Base-by-base conservation (phyloP, 2,329 filamentous ascomycete species). In the Anisogramma anomala region DNA sequence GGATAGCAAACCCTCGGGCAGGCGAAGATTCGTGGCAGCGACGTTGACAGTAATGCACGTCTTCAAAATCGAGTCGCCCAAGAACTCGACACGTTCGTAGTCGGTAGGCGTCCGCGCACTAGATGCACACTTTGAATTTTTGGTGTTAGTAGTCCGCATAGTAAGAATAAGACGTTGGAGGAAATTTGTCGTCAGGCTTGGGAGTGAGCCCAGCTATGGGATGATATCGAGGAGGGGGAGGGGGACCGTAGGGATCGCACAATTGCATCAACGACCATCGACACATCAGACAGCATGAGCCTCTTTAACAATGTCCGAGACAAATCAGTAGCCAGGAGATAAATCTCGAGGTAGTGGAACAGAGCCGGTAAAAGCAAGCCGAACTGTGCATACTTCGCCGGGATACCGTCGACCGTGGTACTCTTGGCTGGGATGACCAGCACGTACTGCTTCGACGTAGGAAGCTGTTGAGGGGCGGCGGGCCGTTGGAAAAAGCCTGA, bases 41-140 rank as follows among this genome's bases (percentile, higher is more conserved):
- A 39, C 3, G 15, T 25, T 35, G 18, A 28, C 17, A 9, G 13
- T 55, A 17, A 82, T 70, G 34, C 74, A 76, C 42, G 81, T 74
- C 53, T 96, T 96, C 27, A 96, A 67, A 2, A 94, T 67, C 0
- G 77, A 78, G 53, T 96, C 89, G 0, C 91, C 91, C 0, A 95
- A 63, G 50, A 93, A 93, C 55, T 96, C 91, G 0, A 94, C 65
- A 3, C 82, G 69, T 52, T 96, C 82, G 54, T 95, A 95, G 49
- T 94, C 72, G 0, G 68, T 69, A 1, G 63, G 57, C 35, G 79
- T 76, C 2, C 59, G 54, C 0, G 84, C 77, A 1, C 67, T 67
- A 0, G 79, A 74, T 0, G 84, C 67, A 37, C 73, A 83, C 22
- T 23, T 5, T 9, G 9, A 6, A 6, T 23, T 9, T 23, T 23